These are phyloP conservation scores for Jatropha podagrica DNA, from an alignment of 441 rosid species.

Conservation along the genomic window DNA sequence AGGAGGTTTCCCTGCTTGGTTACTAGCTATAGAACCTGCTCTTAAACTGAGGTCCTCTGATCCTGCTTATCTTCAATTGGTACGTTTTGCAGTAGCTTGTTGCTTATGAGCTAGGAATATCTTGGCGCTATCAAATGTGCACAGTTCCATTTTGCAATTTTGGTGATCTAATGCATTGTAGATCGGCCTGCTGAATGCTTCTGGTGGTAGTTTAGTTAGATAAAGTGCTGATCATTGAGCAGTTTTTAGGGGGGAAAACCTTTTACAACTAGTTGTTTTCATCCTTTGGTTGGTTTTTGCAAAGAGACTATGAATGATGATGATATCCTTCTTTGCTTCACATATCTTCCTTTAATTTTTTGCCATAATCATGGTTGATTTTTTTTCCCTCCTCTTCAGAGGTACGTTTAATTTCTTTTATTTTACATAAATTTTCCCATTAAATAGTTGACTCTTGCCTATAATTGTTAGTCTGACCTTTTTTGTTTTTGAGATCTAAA, in stretches of 20 bases:
- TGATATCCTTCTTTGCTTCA: not conserved
- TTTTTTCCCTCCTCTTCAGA: not conserved
- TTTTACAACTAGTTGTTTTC: not conserved
- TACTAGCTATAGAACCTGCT: constrained; percentile 69
- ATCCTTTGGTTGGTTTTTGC: not conserved
- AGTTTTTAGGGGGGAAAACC: not conserved
- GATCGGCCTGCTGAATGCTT: not conserved
- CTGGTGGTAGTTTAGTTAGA: not conserved
- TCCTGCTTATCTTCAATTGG: constrained; percentile 69
- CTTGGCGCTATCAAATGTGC: not conserved
- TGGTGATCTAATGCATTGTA: not conserved
- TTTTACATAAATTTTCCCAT: not conserved
- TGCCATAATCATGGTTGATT: not conserved
- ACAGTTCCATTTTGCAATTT: not conserved
- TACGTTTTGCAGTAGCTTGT: constrained; percentile 30
- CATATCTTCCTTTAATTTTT: not conserved
- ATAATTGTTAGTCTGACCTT: not conserved
- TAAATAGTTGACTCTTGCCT: not conserved
- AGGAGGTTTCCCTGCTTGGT: constrained; percentile 96
- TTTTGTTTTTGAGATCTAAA: not conserved
- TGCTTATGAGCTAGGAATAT: not conserved
- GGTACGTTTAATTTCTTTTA: not conserved
- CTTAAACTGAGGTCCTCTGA: constrained; percentile 74
- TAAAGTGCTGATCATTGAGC: not conserved
- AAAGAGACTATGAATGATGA: not conserved